Conservation (phyloP, 148 eudicot genomes). For the Arbutus unedo region DNA sequence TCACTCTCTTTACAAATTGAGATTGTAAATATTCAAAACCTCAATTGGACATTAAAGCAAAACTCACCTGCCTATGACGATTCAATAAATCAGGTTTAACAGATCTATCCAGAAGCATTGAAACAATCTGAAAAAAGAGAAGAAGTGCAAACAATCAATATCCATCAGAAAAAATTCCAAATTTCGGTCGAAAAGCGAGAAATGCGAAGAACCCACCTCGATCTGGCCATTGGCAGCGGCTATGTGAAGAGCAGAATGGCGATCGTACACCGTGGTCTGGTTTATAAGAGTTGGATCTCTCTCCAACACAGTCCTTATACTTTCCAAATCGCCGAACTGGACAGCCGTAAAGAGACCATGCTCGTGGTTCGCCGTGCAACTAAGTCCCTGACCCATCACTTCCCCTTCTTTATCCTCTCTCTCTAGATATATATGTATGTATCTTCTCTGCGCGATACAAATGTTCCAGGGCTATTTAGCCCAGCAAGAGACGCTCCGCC, state of each 20-base stretch:
- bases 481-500: slow-evolving; percentile 16
- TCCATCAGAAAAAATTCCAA: slow-evolving; percentile 13
- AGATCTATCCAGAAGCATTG: slow-evolving; percentile 71
- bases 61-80: slow-evolving; percentile 78
- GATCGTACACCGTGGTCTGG: slow-evolving; percentile 56
- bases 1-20: background rate
- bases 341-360: slow-evolving; percentile 53
- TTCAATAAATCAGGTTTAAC: slow-evolving; percentile 70
- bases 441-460: background rate
- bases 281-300: slow-evolving; percentile 45
- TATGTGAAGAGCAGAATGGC: slow-evolving; percentile 75
- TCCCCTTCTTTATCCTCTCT: slow-evolving; percentile 12
- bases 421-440: background rate
- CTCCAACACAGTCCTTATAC: slow-evolving; percentile 33
- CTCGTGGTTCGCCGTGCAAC: slow-evolving; percentile 49
- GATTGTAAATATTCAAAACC: background rate
- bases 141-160: slow-evolving; percentile 9
- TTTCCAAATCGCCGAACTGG: slow-evolving; percentile 58
- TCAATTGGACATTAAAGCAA: background rate
- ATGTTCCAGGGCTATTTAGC: background rate
- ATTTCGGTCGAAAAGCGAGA: background rate
- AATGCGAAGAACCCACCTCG: slow-evolving; percentile 49
- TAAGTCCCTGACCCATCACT: slow-evolving; percentile 77
- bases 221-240: slow-evolving; percentile 92
- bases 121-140: slow-evolving; percentile 47